A percentile compares a stretch with the other conserved stretches of the same genome.
These are phyloP conservation scores for Beta macrorhiza DNA, from an alignment of 179 eudicot species.

Conservation along the genomic window DNA sequence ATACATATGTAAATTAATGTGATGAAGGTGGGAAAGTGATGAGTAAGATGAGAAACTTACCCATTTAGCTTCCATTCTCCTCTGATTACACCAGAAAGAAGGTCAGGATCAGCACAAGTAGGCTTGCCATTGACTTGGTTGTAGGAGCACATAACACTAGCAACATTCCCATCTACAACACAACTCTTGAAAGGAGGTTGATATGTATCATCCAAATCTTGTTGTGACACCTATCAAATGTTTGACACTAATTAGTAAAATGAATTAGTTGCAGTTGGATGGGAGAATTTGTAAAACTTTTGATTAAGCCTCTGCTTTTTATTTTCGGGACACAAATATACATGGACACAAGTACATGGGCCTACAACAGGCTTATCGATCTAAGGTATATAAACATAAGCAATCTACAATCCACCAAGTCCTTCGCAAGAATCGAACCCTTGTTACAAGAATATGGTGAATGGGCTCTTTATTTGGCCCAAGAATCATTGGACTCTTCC, in stretches of 20 bases:
- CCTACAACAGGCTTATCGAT: too few species aligned
- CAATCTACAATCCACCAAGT: too few species aligned
- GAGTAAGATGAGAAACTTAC: slow-evolving; percentile 23
- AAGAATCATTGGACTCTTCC: too few species aligned
- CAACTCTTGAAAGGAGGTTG: slow-evolving; percentile 77
- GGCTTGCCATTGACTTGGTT: slow-evolving; percentile 67
- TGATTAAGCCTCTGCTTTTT: too few species aligned
- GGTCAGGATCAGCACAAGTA: slow-evolving; percentile 60
- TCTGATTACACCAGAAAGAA: slow-evolving; percentile 52
- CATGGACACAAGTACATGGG: too few species aligned
- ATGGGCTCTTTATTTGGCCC: too few species aligned
- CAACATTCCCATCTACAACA: slow-evolving; percentile 67
- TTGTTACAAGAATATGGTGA: too few species aligned
- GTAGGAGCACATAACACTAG: slow-evolving; percentile 71
- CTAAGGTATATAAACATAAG: too few species aligned
- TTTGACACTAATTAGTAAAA: background rate
- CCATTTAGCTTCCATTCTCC: slow-evolving; percentile 63
- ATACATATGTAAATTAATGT: background rate
- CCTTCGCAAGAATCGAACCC: too few species aligned
- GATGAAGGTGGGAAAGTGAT: background rate
- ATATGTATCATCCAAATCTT: slow-evolving; percentile 71
- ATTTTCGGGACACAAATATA: too few species aligned
- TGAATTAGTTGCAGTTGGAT: background rate
- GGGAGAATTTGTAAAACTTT: background rate
- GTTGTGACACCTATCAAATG: slow-evolving; percentile 52